Percentiles rank a stretch among this genome's conserved stretches.
phyloP scores from a whole-genome alignment of 352 stramenopile genomes.

The Phytophthora pisi region DNA sequence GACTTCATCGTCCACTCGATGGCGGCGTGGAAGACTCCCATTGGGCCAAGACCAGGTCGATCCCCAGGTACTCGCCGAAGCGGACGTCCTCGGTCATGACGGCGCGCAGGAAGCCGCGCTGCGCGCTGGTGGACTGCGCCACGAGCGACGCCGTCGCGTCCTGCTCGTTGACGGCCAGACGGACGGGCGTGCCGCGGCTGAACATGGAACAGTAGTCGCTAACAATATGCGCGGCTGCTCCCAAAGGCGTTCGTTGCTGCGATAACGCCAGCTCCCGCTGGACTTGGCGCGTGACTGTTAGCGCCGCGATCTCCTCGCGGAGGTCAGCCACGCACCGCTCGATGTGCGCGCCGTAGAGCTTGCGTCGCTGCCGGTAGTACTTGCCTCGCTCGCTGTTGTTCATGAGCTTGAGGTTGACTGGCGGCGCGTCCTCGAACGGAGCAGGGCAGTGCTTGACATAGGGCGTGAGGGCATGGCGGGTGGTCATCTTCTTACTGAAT shows the following conservation, averaged over 20 bases:
- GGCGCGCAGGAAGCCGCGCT: conserved; percentile 40
- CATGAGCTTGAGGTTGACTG: conserved; percentile 46
- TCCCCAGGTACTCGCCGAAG: conserved; percentile 45
- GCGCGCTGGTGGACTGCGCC: conserved; percentile 14
- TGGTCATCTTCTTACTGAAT: background rate
- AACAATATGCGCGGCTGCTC: conserved; percentile 32
- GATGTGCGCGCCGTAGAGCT: conserved; percentile 48
- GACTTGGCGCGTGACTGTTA: conserved; percentile 31
- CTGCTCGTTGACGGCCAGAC: conserved; percentile 33
- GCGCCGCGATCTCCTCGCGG: conserved; percentile 45
- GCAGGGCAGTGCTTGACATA: background rate
- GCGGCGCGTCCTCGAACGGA: conserved; percentile 10
- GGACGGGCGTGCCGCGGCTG: conserved; percentile 42
- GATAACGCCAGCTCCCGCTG: conserved; percentile 27
- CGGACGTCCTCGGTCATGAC: conserved; percentile 39
- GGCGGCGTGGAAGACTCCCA: conserved; percentile 46
- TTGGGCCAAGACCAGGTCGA: conserved; percentile 43
- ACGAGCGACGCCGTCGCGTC: conserved; percentile 13
- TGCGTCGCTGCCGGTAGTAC: conserved; percentile 52
- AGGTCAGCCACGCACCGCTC: conserved; percentile 41
- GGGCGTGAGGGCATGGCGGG: background rate
- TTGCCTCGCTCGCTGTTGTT: conserved; percentile 63
- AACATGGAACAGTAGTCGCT: conserved; percentile 54
- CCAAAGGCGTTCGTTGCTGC: conserved; percentile 18
- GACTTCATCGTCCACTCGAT: conserved; percentile 46